Evolutionary conservation across 306 rosid species (phyloP).

Genomic region (Lotus japonicus): DNA sequence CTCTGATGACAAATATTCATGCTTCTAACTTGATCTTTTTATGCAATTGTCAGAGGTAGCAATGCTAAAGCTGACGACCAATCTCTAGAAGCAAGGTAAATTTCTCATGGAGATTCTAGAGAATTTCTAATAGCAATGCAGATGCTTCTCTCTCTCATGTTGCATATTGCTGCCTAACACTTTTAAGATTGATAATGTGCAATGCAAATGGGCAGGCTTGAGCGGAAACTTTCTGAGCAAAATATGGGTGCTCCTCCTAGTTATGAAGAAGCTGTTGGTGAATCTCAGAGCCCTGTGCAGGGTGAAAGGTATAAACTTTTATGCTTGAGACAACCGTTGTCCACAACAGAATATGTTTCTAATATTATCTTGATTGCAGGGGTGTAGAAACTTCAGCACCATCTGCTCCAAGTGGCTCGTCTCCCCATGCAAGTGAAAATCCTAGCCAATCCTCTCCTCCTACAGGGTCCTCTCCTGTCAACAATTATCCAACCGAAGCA

Average conservation of each 20-base stretch:
- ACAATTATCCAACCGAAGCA: constrained; percentile 42
- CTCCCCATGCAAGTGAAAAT: constrained; percentile 42
- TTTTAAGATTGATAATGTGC: constrained; percentile 19
- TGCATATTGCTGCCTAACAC: not conserved
- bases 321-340: not conserved
- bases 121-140: too few species aligned
- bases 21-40: constrained; percentile 20
- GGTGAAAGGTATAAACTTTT: constrained; percentile 56
- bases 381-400: constrained; percentile 51
- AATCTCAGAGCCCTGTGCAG: constrained; percentile 64
- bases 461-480: constrained; percentile 44
- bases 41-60: constrained; percentile 45
- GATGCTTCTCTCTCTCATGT: not conserved
- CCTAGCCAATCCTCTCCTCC: constrained; percentile 49
- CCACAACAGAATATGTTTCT: not conserved
- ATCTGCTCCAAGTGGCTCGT: constrained; percentile 56
- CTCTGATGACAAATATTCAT: not conserved
- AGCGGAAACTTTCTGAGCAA: constrained; percentile 77
- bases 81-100: constrained; percentile 81
- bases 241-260: constrained; percentile 75
- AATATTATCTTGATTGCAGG: constrained; percentile 40
- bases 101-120: not conserved
- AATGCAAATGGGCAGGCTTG: constrained; percentile 41
- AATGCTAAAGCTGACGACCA: constrained; percentile 63
- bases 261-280: constrained; percentile 78